phyloP scores from a whole-genome alignment of 306 rosid species.

The Macrotyloma uniflorum region DNA sequence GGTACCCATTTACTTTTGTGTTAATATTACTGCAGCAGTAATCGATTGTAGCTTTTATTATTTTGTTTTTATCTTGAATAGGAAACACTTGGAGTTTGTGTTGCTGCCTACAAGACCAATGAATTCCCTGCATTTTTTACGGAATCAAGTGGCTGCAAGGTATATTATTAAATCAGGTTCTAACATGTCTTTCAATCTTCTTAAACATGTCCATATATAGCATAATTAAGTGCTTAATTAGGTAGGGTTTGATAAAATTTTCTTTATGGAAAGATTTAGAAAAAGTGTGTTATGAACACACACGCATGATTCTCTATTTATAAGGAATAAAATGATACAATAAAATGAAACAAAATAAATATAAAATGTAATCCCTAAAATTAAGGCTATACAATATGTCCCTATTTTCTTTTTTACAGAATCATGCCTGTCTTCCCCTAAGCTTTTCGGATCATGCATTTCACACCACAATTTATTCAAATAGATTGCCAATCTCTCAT shows the following conservation, averaged over 20 bases:
- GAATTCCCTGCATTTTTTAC: slow-evolving; percentile 97
- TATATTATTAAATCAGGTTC: slow-evolving; percentile 36
- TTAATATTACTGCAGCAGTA: slow-evolving; percentile 32
- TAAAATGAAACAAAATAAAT: too few species aligned
- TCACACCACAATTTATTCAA: too few species aligned
- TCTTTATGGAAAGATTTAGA: not conserved
- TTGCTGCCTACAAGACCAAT: slow-evolving; percentile 76
- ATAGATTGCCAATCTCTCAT: too few species aligned
- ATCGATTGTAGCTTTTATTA: slow-evolving; percentile 3
- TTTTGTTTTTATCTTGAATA: slow-evolving; percentile 25
- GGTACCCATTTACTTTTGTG: slow-evolving; percentile 47
- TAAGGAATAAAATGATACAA: too few species aligned
- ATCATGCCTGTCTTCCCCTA: too few species aligned
- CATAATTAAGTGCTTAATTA: not conserved
- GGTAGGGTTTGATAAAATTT: not conserved
- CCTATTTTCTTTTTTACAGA: too few species aligned
- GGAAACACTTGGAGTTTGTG: slow-evolving; percentile 97
- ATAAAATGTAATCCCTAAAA: too few species aligned
- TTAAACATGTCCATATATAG: too few species aligned
- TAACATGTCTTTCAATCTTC: not conserved
- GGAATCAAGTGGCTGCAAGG: slow-evolving; percentile 91
- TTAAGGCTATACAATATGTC: too few species aligned
- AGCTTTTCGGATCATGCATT: too few species aligned
- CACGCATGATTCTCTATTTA: too few species aligned
- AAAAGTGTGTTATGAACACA: too few species aligned